A percentile compares a stretch with the other conserved stretches of the same genome.
Conservation (phyloP, 2,329 filamentous ascomycete genomes). For the Aspergillus hiratsukae region DNA sequence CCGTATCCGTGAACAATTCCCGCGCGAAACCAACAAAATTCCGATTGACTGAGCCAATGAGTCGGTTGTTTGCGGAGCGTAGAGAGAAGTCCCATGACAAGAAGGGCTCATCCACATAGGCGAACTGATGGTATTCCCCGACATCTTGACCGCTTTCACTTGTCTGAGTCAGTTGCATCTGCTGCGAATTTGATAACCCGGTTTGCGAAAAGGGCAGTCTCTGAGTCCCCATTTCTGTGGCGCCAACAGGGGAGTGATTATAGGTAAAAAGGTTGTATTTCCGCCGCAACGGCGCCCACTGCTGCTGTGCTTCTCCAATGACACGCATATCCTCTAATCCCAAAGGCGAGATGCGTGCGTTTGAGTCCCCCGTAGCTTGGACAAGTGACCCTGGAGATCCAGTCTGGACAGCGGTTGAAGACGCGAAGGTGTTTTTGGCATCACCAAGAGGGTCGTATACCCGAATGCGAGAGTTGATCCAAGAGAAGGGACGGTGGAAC, state of each 20-base stretch:
- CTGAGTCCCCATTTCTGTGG: slow-evolving; percentile 33
- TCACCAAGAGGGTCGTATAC: slow-evolving; percentile 51
- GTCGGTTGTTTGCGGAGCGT: slow-evolving; percentile 44
- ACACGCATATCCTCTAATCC: slow-evolving; percentile 56
- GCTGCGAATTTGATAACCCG: slow-evolving; percentile 47
- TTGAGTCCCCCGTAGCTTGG: slow-evolving; percentile 37
- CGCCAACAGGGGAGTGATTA: slow-evolving; percentile 39
- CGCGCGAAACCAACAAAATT: slow-evolving; percentile 60
- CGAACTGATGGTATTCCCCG: slow-evolving; percentile 56
- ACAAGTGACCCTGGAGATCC: slow-evolving; percentile 39
- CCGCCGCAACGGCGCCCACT: slow-evolving; percentile 58
- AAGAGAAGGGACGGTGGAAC: slow-evolving; percentile 61
- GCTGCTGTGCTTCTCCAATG: slow-evolving; percentile 59
- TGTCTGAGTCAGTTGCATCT: slow-evolving; percentile 37
- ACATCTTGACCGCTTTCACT: slow-evolving; percentile 20
- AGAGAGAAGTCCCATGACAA: slow-evolving; percentile 63
- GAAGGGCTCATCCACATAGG: slow-evolving; percentile 59
- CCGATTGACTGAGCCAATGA: slow-evolving; percentile 60
- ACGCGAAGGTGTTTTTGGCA: slow-evolving; percentile 28
- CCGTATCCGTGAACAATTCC: slow-evolving; percentile 63
- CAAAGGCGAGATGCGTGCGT: slow-evolving; percentile 51
- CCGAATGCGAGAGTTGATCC: slow-evolving; percentile 57
- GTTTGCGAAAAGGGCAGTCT: slow-evolving; percentile 42
- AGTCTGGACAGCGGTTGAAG: slow-evolving; percentile 43
- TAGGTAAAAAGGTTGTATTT: slow-evolving; percentile 64